A percentile compares a stretch with the other conserved stretches of the same genome.
These are phyloP conservation scores for Russula abietina DNA, from an alignment of 768 basidiomycete species.

Conservation along the genomic window DNA sequence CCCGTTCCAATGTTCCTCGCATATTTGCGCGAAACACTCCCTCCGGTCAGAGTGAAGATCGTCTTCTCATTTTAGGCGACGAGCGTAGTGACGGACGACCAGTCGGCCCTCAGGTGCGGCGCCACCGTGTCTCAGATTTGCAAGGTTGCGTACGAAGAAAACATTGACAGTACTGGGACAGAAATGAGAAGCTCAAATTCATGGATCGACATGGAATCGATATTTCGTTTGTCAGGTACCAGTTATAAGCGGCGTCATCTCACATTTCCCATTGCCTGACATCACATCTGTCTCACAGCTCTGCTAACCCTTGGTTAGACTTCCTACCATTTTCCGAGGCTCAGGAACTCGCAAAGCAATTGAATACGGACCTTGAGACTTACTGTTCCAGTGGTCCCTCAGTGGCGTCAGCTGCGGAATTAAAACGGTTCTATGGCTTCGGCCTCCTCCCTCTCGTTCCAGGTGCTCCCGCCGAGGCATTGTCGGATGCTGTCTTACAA, in stretches of 20 bases:
- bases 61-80: slow-evolving; percentile 71
- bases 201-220: slow-evolving; percentile 82
- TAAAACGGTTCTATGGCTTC: slow-evolving; percentile 75
- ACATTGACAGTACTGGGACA: slow-evolving; percentile 60
- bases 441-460: slow-evolving; percentile 81
- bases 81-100: slow-evolving; percentile 78
- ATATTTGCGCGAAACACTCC: slow-evolving; percentile 48
- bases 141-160: background rate
- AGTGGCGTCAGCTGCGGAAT: slow-evolving; percentile 31
- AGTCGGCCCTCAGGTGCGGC: slow-evolving; percentile 63
- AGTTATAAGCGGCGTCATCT: background rate
- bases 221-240: slow-evolving; percentile 69
- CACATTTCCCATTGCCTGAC: background rate
- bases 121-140: background rate
- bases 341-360: slow-evolving; percentile 53
- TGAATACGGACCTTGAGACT: slow-evolving; percentile 72
- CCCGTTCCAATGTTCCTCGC: slow-evolving; percentile 57
- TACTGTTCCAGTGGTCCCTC: slow-evolving; percentile 67
- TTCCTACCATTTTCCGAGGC: slow-evolving; percentile 70
- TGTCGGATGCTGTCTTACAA: slow-evolving; percentile 63
- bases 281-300: slow-evolving; percentile 38
- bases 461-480: slow-evolving; percentile 44
- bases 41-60: slow-evolving; percentile 52
- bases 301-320: slow-evolving; percentile 91
- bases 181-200: slow-evolving; percentile 70